Conservation (phyloP, 768 basidiomycete genomes). For the Baorangia bicolor region DNA sequence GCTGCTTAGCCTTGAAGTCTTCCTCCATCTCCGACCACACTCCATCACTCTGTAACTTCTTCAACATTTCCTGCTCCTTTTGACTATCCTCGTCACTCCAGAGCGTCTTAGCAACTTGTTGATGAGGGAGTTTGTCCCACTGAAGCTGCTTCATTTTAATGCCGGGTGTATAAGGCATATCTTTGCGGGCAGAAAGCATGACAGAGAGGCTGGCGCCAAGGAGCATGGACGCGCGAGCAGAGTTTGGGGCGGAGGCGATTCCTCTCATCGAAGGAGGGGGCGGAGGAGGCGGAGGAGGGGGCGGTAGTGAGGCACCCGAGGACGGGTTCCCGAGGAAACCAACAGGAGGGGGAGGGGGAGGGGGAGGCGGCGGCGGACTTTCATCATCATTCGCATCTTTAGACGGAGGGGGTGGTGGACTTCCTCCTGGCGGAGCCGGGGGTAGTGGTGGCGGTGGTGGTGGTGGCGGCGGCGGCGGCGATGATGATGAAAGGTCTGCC, state of each 20-base stretch:
- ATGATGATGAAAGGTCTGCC: slow-evolving; percentile 26
- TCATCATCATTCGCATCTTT: slow-evolving; percentile 16
- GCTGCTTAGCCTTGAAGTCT: slow-evolving; percentile 94
- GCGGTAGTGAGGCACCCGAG: slow-evolving; percentile 18
- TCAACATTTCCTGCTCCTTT: slow-evolving; percentile 77
- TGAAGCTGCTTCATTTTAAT: slow-evolving; percentile 98
- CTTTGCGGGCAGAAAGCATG: slow-evolving; percentile 70
- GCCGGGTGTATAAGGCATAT: slow-evolving; percentile 78
- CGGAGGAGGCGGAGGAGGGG: slow-evolving; percentile 40
- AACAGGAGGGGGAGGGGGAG: slow-evolving; percentile 38
- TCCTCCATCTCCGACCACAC: slow-evolving; percentile 97
- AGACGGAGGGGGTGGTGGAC: slow-evolving; percentile 12
- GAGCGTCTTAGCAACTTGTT: slow-evolving; percentile 79
- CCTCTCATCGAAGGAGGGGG: slow-evolving; percentile 32
- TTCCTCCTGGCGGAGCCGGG: slow-evolving; percentile 4
- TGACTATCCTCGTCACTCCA: slow-evolving; percentile 70
- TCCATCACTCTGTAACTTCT: slow-evolving; percentile 79
- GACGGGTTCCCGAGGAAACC: slow-evolving; percentile 31
- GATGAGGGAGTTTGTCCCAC: slow-evolving; percentile 97
- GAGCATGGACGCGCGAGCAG: slow-evolving; percentile 59
- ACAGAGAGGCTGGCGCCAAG: slow-evolving; percentile 57
- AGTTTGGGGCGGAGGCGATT: slow-evolving; percentile 37
- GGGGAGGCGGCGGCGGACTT: slow-evolving; percentile 32
- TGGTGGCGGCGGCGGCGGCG: slow-evolving; percentile 18
- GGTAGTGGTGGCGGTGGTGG: slow-evolving; percentile 17